phyloP scores from a whole-genome alignment of 768 basidiomycete species.

The Lyophyllum decastes region DNA sequence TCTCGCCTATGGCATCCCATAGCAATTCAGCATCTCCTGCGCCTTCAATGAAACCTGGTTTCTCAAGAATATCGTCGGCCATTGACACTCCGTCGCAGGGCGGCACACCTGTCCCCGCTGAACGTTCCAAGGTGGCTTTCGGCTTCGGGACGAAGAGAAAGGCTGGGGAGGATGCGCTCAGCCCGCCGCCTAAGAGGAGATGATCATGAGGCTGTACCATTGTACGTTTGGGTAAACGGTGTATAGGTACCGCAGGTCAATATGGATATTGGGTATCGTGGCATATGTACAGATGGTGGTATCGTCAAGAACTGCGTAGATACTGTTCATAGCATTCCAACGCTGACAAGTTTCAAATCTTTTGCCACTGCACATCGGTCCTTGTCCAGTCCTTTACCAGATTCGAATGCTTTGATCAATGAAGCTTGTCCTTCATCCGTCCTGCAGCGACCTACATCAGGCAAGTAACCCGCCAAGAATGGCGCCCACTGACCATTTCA shows the following conservation, averaged over 20 bases:
- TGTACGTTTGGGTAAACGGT: too few relatives aligned
- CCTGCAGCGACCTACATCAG: slow-evolving; percentile 44
- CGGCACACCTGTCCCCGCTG: slow-evolving; percentile 60
- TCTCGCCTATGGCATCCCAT: slow-evolving; percentile 24
- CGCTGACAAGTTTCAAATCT: slow-evolving; percentile 73
- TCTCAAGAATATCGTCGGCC: slow-evolving; percentile 72
- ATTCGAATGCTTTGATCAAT: slow-evolving; percentile 74
- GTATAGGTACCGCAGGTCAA: too few relatives aligned
- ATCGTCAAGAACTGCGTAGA: neutral
- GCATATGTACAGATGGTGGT: slow-evolving; percentile 1
- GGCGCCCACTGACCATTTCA: slow-evolving; percentile 67
- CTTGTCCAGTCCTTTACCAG: slow-evolving; percentile 70
- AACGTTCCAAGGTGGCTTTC: slow-evolving; percentile 76
- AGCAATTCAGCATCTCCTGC: slow-evolving; percentile 60
- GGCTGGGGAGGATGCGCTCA: slow-evolving; percentile 67
- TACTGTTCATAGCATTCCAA: slow-evolving; percentile 57
- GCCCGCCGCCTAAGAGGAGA: slow-evolving; percentile 63
- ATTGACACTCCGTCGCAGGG: slow-evolving; percentile 52
- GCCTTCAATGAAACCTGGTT: slow-evolving; percentile 59
- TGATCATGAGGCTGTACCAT: slow-evolving; percentile 21
- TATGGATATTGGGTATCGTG: slow-evolving; percentile 2
- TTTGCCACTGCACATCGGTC: slow-evolving; percentile 70
- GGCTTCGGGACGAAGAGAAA: slow-evolving; percentile 83
- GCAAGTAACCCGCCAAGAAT: neutral
- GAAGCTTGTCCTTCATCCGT: slow-evolving; percentile 81